Evolutionary conservation across 83 land plant genomes (phyloP).

Genomic region (Picea engelmannii): DNA sequence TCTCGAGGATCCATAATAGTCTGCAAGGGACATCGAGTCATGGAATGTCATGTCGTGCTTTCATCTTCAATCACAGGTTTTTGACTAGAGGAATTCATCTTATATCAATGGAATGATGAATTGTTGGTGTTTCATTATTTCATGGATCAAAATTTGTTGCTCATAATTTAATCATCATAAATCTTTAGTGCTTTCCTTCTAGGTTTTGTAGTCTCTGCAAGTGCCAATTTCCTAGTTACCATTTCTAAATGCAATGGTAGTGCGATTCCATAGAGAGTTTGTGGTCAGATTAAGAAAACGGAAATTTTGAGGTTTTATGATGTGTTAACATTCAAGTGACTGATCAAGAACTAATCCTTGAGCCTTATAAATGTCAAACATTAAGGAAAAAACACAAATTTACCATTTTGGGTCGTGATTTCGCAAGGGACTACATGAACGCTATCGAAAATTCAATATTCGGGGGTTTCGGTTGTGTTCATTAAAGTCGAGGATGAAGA

Average conservation of each 20-base stretch:
- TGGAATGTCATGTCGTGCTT: neutral
- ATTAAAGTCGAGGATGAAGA: too few relatives aligned
- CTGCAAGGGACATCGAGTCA: neutral
- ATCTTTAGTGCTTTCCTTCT: too few relatives aligned
- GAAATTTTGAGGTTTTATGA: neutral
- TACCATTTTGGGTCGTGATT: too few relatives aligned
- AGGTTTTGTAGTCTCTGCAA: neutral
- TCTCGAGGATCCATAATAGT: too few relatives aligned
- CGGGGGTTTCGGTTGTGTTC: too few relatives aligned
- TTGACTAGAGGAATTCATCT: neutral
- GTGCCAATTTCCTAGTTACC: neutral
- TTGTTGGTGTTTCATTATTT: neutral
- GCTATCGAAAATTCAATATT: too few relatives aligned
- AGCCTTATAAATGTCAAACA: neutral
- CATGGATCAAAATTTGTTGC: neutral
- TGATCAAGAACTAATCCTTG: neutral
- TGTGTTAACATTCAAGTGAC: neutral
- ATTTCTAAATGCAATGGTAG: neutral
- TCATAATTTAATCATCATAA: neutral
- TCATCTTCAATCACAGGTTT: neutral
- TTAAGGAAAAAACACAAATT: too few relatives aligned
- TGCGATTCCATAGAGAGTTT: neutral
- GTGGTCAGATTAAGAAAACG: neutral
- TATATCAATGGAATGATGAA: neutral
- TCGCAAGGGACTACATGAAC: too few relatives aligned